A percentile compares a stretch with the other conserved stretches of the same genome.
Evolutionary conservation across 2,329 filamentous ascomycete species (phyloP).

Genomic region (Aspergillus thermomutatus): DNA sequence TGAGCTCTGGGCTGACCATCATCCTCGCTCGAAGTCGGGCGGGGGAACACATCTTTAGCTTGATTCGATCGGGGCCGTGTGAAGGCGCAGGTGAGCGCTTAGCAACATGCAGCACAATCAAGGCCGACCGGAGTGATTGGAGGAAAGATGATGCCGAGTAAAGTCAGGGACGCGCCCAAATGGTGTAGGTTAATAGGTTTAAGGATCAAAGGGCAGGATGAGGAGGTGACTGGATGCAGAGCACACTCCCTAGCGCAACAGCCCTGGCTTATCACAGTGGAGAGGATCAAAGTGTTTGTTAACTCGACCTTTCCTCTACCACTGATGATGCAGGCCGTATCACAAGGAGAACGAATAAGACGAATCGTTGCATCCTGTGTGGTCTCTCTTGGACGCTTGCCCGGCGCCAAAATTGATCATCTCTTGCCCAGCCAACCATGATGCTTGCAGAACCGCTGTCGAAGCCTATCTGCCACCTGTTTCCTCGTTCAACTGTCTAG

Average conservation of each 20-base stretch:
- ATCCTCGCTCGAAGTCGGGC: slow-evolving; percentile 14
- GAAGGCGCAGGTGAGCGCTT: slow-evolving; percentile 31
- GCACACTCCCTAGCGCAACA: slow-evolving; percentile 18
- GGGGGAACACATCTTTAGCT: slow-evolving; percentile 7
- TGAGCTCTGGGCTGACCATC: slow-evolving; percentile 15
- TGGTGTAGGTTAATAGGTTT: slow-evolving; percentile 1
- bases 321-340: slow-evolving; percentile 17
- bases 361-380: slow-evolving; percentile 16
- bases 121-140: slow-evolving; percentile 14
- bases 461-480: background rate
- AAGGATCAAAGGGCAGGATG: slow-evolving; percentile 1
- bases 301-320: background rate
- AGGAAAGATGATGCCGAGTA: background rate
- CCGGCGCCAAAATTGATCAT: slow-evolving; percentile 31
- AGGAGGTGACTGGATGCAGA: slow-evolving; percentile 24
- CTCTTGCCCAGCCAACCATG: slow-evolving; percentile 27
- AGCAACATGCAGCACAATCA: slow-evolving; percentile 17
- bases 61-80: slow-evolving; percentile 9
- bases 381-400: slow-evolving; percentile 11
- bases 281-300: slow-evolving; percentile 1
- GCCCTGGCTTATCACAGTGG: slow-evolving; percentile 34
- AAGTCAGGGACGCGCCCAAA: slow-evolving; percentile 6
- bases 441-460: slow-evolving; percentile 25
- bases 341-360: slow-evolving; percentile 17
- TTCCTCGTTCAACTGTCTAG: background rate